These are phyloP conservation scores for Priceomyces medius DNA, from an alignment of 805 yeast genomes.

Conservation along the genomic window DNA sequence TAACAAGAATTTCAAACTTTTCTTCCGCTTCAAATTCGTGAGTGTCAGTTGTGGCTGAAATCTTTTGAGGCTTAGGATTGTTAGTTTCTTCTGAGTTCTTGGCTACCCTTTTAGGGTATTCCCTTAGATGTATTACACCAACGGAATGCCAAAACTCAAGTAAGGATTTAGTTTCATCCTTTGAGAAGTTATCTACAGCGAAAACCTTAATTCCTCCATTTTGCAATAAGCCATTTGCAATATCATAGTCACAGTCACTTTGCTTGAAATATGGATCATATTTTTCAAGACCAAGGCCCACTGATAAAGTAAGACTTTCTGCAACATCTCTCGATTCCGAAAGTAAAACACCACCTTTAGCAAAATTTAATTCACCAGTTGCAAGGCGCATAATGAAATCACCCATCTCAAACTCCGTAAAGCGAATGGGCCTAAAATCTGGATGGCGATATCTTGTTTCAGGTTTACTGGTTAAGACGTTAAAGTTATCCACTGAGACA, in stretches of 20 bases:
- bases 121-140: slow-evolving; percentile 35
- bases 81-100: slow-evolving; percentile 6
- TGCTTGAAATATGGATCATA: slow-evolving; percentile 57
- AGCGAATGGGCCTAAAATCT: slow-evolving; percentile 54
- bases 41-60: too few relatives aligned
- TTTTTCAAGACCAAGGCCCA: slow-evolving; percentile 52
- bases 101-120: slow-evolving; percentile 20
- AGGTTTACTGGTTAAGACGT: slow-evolving; percentile 55
- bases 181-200: slow-evolving; percentile 26
- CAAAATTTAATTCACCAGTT: slow-evolving; percentile 52
- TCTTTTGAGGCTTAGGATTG: background rate
- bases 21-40: slow-evolving; percentile 17
- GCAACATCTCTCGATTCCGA: slow-evolving; percentile 60
- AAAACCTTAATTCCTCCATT: slow-evolving; percentile 33
- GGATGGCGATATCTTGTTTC: slow-evolving; percentile 60
- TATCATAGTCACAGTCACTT: slow-evolving; percentile 50
- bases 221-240: slow-evolving; percentile 48
- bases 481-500: slow-evolving; percentile 73
- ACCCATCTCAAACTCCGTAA: slow-evolving; percentile 64
- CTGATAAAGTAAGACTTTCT: slow-evolving; percentile 54
- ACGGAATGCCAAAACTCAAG: slow-evolving; percentile 30
- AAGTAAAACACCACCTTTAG: slow-evolving; percentile 62
- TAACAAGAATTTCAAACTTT: slow-evolving; percentile 29
- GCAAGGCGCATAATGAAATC: slow-evolving; percentile 52
- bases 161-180: slow-evolving; percentile 29